These are phyloP conservation scores for Chlorella vulgaris DNA, from an alignment of 139 green algal genomes.

Conservation along the genomic window DNA sequence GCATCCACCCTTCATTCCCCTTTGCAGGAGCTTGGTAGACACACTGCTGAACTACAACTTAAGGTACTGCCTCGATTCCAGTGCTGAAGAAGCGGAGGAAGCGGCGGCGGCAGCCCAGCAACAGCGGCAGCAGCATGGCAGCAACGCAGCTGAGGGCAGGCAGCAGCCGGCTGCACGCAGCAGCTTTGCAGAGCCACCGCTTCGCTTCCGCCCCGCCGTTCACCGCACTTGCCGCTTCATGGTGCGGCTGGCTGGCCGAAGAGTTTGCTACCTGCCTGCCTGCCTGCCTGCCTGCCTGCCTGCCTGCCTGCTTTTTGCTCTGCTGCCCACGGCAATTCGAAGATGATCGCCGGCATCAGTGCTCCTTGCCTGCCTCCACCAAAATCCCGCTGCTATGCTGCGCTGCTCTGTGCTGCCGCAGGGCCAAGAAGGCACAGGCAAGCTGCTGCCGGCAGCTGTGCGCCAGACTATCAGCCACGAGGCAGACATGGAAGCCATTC, in stretches of 20 bases:
- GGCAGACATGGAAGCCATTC: constrained; percentile 71
- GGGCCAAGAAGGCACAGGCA: constrained; percentile 11
- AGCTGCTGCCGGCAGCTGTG: constrained; percentile 60
- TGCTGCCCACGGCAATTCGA: not conserved
- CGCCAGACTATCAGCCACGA: constrained; percentile 79
- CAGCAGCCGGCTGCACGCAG: constrained; percentile 7
- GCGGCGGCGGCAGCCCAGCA: not conserved
- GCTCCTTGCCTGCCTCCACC: not conserved
- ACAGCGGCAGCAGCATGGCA: not conserved
- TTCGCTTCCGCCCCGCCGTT: constrained; percentile 48
- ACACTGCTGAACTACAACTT: constrained; percentile 71
- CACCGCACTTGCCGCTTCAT: constrained; percentile 44
- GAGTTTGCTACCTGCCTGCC: not conserved
- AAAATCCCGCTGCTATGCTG: not conserved
- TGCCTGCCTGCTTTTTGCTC: too few species aligned
- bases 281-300: not conserved
- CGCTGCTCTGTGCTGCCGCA: not conserved
- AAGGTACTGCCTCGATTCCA: constrained; percentile 42
- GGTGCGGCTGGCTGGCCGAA: not conserved
- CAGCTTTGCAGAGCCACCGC: constrained; percentile 1
- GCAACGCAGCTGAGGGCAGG: not conserved
- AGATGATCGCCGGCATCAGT: too few species aligned
- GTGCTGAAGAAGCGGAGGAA: constrained; percentile 41
- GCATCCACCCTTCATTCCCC: too few species aligned
- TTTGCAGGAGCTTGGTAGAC: constrained; percentile 44